phyloP scores from a whole-genome alignment of 177 flowering plant genomes.

The Vitis hybrid region DNA sequence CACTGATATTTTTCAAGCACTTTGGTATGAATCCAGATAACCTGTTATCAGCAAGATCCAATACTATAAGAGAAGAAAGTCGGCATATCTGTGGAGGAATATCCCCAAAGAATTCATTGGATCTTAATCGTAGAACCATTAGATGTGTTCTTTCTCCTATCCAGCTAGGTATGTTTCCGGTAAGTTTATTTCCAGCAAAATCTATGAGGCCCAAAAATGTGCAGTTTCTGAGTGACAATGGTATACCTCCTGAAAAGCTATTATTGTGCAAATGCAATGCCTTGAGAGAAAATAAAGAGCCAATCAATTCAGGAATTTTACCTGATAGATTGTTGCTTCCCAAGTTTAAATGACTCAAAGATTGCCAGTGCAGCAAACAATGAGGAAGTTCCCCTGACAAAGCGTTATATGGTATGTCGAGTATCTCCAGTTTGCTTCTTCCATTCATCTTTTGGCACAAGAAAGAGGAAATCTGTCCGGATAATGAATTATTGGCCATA shows the following conservation, averaged over 20 bases:
- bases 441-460: not conserved
- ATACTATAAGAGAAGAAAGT: not conserved
- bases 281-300: not conserved
- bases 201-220: not conserved
- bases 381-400: conserved; percentile 4
- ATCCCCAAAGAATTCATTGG: not conserved
- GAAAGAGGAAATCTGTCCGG: not conserved
- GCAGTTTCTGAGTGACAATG: conserved; percentile 1
- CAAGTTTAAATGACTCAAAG: not conserved
- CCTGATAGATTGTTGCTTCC: not conserved
- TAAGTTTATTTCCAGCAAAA: not conserved
- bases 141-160: not conserved
- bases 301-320: conserved; percentile 2
- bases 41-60: conserved; percentile 2
- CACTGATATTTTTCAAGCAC: not conserved
- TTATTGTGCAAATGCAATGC: not conserved
- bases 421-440: not conserved
- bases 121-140: not conserved
- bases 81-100: conserved; percentile 3
- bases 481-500: not conserved
- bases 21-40: conserved; percentile 4
- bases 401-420: not conserved
- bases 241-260: not conserved
- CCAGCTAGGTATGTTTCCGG: conserved; percentile 9
- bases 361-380: conserved; percentile 1